Evolutionary conservation across 2,329 filamentous ascomycete species (phyloP).

Genomic region (Acephala macrosclerotiorum): DNA sequence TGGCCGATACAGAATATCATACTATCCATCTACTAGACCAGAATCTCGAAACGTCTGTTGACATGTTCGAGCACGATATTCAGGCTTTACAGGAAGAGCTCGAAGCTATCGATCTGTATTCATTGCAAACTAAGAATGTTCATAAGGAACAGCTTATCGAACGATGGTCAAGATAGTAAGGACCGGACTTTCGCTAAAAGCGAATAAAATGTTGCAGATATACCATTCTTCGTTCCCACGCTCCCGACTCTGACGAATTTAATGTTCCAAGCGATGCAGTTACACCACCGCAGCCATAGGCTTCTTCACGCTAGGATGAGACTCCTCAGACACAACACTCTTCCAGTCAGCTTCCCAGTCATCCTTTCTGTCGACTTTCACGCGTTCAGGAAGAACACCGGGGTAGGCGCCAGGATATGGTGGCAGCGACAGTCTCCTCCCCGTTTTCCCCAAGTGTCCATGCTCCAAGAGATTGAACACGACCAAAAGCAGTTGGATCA

Average conservation of each 20-base stretch:
- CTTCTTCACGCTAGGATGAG: constrained; percentile 1
- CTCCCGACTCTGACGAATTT: too few species aligned
- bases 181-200: background rate
- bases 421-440: background rate
- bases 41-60: constrained; percentile 59
- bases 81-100: constrained; percentile 46
- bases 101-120: constrained; percentile 47
- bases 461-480: constrained; percentile 11
- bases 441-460: constrained; percentile 2
- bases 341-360: constrained; percentile 14
- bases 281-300: background rate
- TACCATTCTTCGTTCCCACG: background rate
- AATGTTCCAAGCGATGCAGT: background rate
- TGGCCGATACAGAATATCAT: constrained; percentile 59
- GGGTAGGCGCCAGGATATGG: constrained; percentile 1
- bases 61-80: constrained; percentile 46
- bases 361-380: constrained; percentile 2
- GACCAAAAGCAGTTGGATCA: constrained; percentile 10
- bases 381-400: background rate
- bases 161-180: constrained; percentile 49
- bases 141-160: constrained; percentile 57
- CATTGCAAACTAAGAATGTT: constrained; percentile 50
- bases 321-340: constrained; percentile 17
- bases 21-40: constrained; percentile 59
- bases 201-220: background rate